Base-by-base conservation (phyloP, 2,329 filamentous ascomycete genomes). In the Camillea tinctor region DNA sequence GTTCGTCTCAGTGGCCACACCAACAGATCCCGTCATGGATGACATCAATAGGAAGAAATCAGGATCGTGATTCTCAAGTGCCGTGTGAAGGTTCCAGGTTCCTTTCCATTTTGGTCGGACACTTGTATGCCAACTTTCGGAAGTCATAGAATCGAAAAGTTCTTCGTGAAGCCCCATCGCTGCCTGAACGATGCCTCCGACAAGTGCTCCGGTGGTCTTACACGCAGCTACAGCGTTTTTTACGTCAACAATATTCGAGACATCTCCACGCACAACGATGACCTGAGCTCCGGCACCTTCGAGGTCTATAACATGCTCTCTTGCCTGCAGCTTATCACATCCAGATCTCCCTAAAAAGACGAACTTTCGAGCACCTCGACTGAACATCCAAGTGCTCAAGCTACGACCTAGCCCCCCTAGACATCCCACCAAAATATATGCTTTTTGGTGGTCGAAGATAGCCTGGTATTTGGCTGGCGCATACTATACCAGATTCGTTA, bases 31-130 rank as follows among this genome's bases (percentile, higher is more conserved):
- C 0, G 69, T 67, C 4, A 72, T 58, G 36, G 55, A 74, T 55
- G 57, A 75, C 1, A 52, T 69, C 61, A 70, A 19, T 54, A 68
- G 19, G 68, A 77, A 76, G 55, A 76, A 77, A 54, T 77, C 73
- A 0, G 73, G 60, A 2, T 19, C 44, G 4, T 66, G 36, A 0
- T 55, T 59, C 1, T 65, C 52, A 0, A 70, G 49, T 1, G 64
- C 68, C 2, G 49, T 60, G 30, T 72, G 69, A 1, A 71, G 23
- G 50, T 72, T 71, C 65, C 65, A 68, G 0, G 68, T 65, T 0
- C 69, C 69, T 2, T 21, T 22, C 55, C 52, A 66, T 52, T 72
- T 73, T 0, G 66, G 62, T 1, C 63, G 54, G 13, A 72, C 61
- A 1, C 50, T 63, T 1, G 51, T 62, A 15, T 71, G 69, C 72